Conservation (phyloP, 2,329 filamentous ascomycete species). For the Sclerotinia glacialis region DNA sequence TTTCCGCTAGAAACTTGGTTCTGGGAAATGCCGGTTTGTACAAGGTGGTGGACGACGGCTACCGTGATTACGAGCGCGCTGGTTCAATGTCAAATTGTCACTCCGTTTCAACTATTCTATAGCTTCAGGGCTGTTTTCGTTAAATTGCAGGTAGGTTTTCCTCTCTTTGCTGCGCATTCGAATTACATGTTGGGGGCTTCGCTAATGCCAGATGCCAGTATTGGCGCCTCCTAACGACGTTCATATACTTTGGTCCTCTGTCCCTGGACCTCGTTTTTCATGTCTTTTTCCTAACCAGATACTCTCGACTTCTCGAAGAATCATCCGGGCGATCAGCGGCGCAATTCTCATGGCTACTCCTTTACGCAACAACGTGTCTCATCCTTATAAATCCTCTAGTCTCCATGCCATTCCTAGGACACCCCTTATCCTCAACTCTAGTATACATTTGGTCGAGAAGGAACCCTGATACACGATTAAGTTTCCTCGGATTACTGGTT, state of each 20-base stretch:
- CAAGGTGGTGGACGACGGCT: slow-evolving; percentile 93
- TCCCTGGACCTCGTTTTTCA: slow-evolving; percentile 94
- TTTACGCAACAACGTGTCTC: slow-evolving; percentile 79
- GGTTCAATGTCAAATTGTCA: slow-evolving; percentile 90
- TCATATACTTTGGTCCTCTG: slow-evolving; percentile 94
- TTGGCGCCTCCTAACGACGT: slow-evolving; percentile 94
- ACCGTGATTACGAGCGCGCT: slow-evolving; percentile 83
- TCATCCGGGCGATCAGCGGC: slow-evolving; percentile 88
- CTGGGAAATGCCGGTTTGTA: slow-evolving; percentile 96
- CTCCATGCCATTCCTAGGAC: slow-evolving; percentile 91
- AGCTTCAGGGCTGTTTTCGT: slow-evolving; percentile 88
- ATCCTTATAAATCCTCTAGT: slow-evolving; percentile 81
- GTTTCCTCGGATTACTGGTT: slow-evolving; percentile 81
- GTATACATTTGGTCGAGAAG: slow-evolving; percentile 98
- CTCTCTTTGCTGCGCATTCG: neutral
- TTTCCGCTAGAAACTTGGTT: slow-evolving; percentile 96
- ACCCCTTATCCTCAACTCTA: slow-evolving; percentile 84
- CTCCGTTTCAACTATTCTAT: slow-evolving; percentile 95
- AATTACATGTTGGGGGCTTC: neutral
- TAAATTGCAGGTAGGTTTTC: slow-evolving; percentile 75
- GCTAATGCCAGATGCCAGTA: slow-evolving; percentile 57
- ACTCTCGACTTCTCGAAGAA: slow-evolving; percentile 92
- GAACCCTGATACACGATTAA: slow-evolving; percentile 87
- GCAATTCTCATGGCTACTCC: slow-evolving; percentile 89
- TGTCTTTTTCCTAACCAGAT: slow-evolving; percentile 96